phyloP scores from a whole-genome alignment of 495 filamentous ascomycete genomes.

The Jackrogersella multiformis region DNA sequence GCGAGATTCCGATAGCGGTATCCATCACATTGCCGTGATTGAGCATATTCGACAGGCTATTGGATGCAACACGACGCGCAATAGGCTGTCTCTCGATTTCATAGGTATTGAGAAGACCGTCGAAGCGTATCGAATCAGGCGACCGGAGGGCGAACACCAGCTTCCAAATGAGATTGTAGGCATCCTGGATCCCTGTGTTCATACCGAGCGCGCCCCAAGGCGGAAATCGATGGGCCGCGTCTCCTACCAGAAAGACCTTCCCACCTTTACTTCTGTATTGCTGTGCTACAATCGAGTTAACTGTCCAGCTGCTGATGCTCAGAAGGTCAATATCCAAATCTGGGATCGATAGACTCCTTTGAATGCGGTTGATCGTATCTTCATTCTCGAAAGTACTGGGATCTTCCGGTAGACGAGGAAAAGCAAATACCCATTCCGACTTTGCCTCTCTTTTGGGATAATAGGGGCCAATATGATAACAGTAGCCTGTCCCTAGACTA shows the following conservation, averaged over 20 bases:
- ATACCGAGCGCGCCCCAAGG: not conserved
- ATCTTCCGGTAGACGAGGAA: constrained; percentile 5
- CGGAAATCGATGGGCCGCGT: constrained; percentile 3
- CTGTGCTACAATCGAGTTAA: not conserved
- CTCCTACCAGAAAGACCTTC: constrained; percentile 1
- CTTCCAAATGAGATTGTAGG: constrained; percentile 7
- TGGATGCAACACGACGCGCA: not conserved
- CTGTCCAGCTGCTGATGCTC: constrained; percentile 2
- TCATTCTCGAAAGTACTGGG: not conserved
- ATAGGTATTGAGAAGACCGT: constrained; percentile 7
- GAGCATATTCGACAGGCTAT: constrained; percentile 7
- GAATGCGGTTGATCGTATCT: not conserved
- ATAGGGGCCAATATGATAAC: constrained; percentile 1
- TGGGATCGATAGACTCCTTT: not conserved
- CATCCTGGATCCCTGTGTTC: constrained; percentile 1
- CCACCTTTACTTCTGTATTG: constrained; percentile 5
- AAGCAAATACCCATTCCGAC: constrained; percentile 7
- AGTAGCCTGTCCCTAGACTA: not conserved
- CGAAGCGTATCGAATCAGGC: not conserved
- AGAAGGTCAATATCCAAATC: constrained; percentile 2
- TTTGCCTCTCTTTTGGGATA: constrained; percentile 2
- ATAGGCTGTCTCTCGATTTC: constrained; percentile 7
- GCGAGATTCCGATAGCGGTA: constrained; percentile 5
- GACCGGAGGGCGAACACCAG: not conserved
- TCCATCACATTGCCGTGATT: constrained; percentile 7